Base-by-base conservation (phyloP, 1,284 basidiomycete species). In the Moesziomyces aphidis region DNA sequence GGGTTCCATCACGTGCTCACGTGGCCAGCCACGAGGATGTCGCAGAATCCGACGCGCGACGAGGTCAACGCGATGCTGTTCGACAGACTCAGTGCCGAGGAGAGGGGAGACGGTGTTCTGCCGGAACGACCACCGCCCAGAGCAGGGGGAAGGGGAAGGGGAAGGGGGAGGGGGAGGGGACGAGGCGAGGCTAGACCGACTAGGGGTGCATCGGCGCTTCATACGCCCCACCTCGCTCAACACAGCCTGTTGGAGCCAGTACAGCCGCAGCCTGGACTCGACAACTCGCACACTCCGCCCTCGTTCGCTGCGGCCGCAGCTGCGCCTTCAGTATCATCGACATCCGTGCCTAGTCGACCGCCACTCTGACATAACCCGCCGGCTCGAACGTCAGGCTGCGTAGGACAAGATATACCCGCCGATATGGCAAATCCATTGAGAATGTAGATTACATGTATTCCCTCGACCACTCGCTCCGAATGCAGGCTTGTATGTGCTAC, bases 1-100 rank as follows among this genome's bases (percentile, higher is more conserved):
- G 72, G 72, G 0, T 74, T 70, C 23, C 31, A 70, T 7, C 67
- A 70, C n/a, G 62, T 57, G 36, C n/a, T 74, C 26, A 50, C 55
- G n/a, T 62, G 48, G 19, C 63, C 62, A 6, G 65, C 67, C 21
- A 55, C 52, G 5, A 57, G 56, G 17, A 57, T 74, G 55, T 50
- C 55, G 22, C 57, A 15, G 39, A 42, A 63, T 23, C 63, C 67
- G 31, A 59, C 54, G 28, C 22, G 21, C 45, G 50, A 51, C 8
- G 55, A 70, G 57, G 55, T 70, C 24, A 39, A 55, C 13, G 45
- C 24, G 26, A 60, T 68, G 6, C 43, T 74, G 52, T 55, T 69
- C 11, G 44, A 56, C 13, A 53, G 56, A 31, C 36, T 74, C 43
- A 36, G 36, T 28, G n/a, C 7, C 10, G 49, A 52, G 50, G 53